These are phyloP conservation scores for Pseudogymnoascus sp. DNA, from an alignment of 2,329 filamentous ascomycete genomes.

Conservation along the genomic window DNA sequence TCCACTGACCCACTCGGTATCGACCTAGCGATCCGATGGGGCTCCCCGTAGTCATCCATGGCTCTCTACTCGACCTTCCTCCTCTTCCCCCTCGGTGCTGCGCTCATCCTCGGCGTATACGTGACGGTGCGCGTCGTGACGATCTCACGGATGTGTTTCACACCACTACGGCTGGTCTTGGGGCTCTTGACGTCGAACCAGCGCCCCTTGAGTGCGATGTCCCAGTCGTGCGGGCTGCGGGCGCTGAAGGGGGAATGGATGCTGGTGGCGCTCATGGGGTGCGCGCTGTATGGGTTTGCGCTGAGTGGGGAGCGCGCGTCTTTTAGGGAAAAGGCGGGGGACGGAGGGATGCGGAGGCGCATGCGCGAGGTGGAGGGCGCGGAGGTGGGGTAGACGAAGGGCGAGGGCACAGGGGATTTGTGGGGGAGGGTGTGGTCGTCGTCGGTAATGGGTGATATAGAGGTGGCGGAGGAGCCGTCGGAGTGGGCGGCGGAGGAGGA, in stretches of 20 bases:
- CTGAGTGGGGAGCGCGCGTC: constrained; percentile 63
- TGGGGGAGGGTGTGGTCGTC: constrained; percentile 51
- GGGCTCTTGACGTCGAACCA: constrained; percentile 51
- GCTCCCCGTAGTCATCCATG: not conserved
- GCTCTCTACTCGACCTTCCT: constrained; percentile 56
- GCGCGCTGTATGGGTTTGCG: constrained; percentile 28
- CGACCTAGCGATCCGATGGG: not conserved
- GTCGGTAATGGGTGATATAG: constrained; percentile 16
- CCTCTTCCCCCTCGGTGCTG: constrained; percentile 87
- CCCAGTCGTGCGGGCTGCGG: constrained; percentile 73
- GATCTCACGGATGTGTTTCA: constrained; percentile 74
- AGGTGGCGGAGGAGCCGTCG: constrained; percentile 29
- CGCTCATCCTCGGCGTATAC: constrained; percentile 79
- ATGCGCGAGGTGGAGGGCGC: constrained; percentile 49
- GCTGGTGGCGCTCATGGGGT: constrained; percentile 33
- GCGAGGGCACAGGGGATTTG: constrained; percentile 50
- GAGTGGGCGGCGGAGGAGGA: constrained; percentile 29
- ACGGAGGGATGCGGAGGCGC: constrained; percentile 69
- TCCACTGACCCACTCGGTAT: not conserved
- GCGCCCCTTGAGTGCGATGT: constrained; percentile 58
- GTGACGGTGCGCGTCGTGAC: constrained; percentile 77
- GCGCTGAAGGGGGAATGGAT: constrained; percentile 65
- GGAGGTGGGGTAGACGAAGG: constrained; percentile 53
- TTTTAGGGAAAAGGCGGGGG: constrained; percentile 55
- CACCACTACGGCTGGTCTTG: constrained; percentile 52